phyloP scores from a whole-genome alignment of 208 protist species.

The Zelonia costaricensis region DNA sequence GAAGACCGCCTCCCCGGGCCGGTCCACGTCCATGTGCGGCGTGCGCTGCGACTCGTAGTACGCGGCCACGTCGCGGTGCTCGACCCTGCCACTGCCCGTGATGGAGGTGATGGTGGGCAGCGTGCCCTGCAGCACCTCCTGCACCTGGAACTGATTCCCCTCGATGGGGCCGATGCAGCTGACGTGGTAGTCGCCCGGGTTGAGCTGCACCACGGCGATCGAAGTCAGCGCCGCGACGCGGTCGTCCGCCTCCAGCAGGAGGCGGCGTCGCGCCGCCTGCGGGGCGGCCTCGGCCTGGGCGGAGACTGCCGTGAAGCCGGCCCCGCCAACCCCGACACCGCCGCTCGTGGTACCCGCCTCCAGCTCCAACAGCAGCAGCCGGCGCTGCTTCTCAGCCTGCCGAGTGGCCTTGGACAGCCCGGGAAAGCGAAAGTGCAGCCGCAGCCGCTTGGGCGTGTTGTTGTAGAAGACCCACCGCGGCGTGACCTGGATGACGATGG shows the following conservation, averaged over 20 bases:
- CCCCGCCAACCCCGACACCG: neutral
- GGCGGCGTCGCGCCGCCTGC: conserved; percentile 4
- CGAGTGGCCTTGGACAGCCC: conserved; percentile 25
- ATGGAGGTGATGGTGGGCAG: conserved; percentile 49
- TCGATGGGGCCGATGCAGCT: conserved; percentile 73
- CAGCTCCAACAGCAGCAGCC: conserved; percentile 10
- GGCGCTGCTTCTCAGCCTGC: conserved; percentile 28
- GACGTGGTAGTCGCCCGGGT: conserved; percentile 73
- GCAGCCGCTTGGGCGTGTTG: conserved; percentile 60
- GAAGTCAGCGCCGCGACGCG: conserved; percentile 38
- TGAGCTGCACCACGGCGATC: conserved; percentile 45
- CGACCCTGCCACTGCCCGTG: conserved; percentile 21
- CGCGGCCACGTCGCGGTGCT: conserved; percentile 41
- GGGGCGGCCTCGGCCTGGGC: neutral
- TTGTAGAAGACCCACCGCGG: conserved; percentile 83
- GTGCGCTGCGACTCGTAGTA: conserved; percentile 74
- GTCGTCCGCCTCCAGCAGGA: conserved; percentile 15
- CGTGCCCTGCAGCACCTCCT: conserved; percentile 62
- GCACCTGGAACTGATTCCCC: conserved; percentile 60
- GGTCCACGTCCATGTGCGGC: conserved; percentile 58
- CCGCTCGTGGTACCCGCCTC: neutral
- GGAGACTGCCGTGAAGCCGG: neutral
- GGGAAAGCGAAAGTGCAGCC: conserved; percentile 57
- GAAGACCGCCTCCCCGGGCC: conserved; percentile 54
- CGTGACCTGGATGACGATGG: conserved; percentile 67